phyloP scores from a whole-genome alignment of 345 rosid genomes.

The Hypericum androsaemum region DNA sequence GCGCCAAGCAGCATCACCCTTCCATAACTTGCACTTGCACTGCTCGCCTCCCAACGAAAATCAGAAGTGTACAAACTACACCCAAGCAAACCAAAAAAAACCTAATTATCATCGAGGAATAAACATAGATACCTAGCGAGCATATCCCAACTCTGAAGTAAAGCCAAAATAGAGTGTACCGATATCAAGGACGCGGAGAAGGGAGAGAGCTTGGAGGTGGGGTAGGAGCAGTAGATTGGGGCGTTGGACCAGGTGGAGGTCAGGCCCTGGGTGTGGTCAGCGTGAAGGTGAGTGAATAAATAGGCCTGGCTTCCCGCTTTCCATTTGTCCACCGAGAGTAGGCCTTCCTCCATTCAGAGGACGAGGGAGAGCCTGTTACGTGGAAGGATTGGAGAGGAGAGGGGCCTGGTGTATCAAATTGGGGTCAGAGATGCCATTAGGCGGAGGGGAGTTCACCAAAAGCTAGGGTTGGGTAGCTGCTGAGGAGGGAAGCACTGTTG shows the following conservation, averaged over 20 bases:
- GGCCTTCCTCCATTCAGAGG: slow-evolving; percentile 49
- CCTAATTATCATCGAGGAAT: not conserved
- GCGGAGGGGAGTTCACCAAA: no score
- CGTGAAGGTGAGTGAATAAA: slow-evolving; percentile 67
- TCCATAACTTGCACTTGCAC: slow-evolving; percentile 23
- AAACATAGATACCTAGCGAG: slow-evolving; percentile 6
- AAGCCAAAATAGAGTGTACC: slow-evolving; percentile 19
- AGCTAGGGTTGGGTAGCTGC: no score
- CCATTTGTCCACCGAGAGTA: slow-evolving; percentile 76
- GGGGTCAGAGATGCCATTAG: no score
- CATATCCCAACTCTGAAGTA: not conserved
- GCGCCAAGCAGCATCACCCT: slow-evolving; percentile 35
- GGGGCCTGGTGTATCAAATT: no score
- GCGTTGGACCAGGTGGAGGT: slow-evolving; percentile 43
- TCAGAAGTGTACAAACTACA: slow-evolving; percentile 64
- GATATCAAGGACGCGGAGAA: slow-evolving; percentile 42
- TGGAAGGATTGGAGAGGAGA: not conserved
- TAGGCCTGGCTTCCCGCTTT: slow-evolving; percentile 52
- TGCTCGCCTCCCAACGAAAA: slow-evolving; percentile 51
- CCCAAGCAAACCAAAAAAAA: slow-evolving; percentile 19
- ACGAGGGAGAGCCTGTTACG: not conserved
- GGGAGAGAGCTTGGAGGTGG: slow-evolving; percentile 63
- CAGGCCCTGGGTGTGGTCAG: slow-evolving; percentile 66
- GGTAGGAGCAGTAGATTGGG: slow-evolving; percentile 67
- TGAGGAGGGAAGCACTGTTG: no score